Base-by-base conservation (phyloP, 2,329 filamentous ascomycete genomes). In the Emmonsia crescens region DNA sequence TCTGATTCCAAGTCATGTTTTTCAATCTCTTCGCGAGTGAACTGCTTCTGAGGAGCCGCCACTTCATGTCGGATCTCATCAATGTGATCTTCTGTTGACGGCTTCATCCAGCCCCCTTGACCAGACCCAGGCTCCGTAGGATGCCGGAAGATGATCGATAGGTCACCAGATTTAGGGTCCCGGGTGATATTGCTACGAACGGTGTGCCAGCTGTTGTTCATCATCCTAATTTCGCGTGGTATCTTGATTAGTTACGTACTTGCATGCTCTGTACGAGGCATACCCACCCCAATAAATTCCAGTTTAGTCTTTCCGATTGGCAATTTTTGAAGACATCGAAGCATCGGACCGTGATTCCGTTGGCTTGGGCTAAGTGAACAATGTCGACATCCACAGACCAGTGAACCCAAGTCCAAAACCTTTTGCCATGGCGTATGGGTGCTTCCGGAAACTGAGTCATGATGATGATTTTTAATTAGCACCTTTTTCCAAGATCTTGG, bases 381-480 rank as follows among this genome's bases (percentile, higher is more conserved):
- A 80, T 67, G 14, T 76, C 74, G 2, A 83, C 70, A 60, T 83
- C 80, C 1, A 82, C 70, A 61, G 81, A 72, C 80, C 80, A 83
- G 63, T 79, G 76, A 3, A 80, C 52, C 80, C 80, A 83, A 0
- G 79, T 77, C 80, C 80, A 82, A 65, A 80, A 82, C 65, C 80
- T 83, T 46, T 76, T 78, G 2, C 79, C 80, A 60, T 83, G 79
- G 4, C 80, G 72, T 40, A 82, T 74, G 0, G 80, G 79, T 5
- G 70, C 70, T 19, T 81, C 74, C 1, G 80, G 80, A 57, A 78
- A 81, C 63, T 76, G 62, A 16, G 24, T 3, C 27, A 3, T 8
- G 27, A 31, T 52, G 31, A 31, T 31, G 19, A 14, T 10, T 46
- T 54, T 65, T 44, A 70, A 68, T 60, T 44, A 58, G 27, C 29